Evolutionary conservation across 371 early-diverging fungal species (phyloP), one percentile per base, ranked within the genome.

Genomic region (Umbelopsis sp.): DNA sequence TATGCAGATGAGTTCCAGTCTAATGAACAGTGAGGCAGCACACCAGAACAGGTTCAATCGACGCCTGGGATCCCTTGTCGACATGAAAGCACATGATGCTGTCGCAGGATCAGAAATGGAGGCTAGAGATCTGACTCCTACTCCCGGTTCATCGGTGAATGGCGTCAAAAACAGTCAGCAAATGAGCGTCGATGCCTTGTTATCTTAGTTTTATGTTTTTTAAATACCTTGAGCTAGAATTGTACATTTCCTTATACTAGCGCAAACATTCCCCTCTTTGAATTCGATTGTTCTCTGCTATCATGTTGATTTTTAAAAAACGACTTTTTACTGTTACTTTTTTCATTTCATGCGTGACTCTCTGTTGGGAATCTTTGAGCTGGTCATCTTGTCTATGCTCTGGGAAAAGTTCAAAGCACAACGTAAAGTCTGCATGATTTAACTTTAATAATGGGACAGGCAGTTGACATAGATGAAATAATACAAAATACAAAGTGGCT

Each of bases 141-240:
- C 57, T 16, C 18, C 35, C 1, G 57, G 57, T 35, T 10, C 29
- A 16, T 32, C 29, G 11, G 35, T 29, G 35, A 57, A 57, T 35
- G 57, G 57, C 35, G 35, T 35, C 11, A 57, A 57, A 57, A 57
- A 57, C 35, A 57, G 57, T 35, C 57, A 57, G 57, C 57, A 57
- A n/a, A 57, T 57, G 57, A 57, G 57, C 35, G 57, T 57, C 35
- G 57, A 57, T 35, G 57, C 57, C 35, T 57, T 57, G 35, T 57
- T 57, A 57, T 57, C 57, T 32, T 57, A 29, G 29, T 7, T 24
- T 25, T 5, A 29, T 4, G 1, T 29, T 29, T 29, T 41, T 12
- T 41, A 4, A 10, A 41, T 41, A 48, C 48, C 48, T 48, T 16
- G 48, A 9, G n/a, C 48, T 41, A 41, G 10, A 10, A n/a, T 48